Evolutionary conservation across 75 land plant genomes (phyloP), one percentile per base, ranked within the genome.

Genomic region (Pseudotsuga menziesii): DNA sequence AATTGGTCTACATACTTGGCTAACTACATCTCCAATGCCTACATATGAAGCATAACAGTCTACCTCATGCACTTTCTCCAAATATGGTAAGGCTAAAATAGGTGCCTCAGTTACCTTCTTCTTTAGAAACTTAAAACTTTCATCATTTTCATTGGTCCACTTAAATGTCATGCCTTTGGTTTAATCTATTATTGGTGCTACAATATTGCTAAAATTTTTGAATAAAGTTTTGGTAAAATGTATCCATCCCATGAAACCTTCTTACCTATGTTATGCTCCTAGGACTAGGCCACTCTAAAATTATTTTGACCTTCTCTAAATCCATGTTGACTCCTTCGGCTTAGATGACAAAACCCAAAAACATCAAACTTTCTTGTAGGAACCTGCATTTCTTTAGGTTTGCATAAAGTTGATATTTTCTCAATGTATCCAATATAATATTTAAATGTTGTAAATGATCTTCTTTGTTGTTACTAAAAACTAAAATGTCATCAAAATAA

Each of bases 161-260:
- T 0, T 13, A 12, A 64, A 48, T 7, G 14, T 20, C 17, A 0
- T 56, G 14, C 27, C 58, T 64, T 2, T 75, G 0, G 5, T 32
- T 4, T 15, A 58, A 11, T 74, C 29, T 20, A 15, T 63, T 13
- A 78, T 26, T 0, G 85, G 85, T 64, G 77, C 5, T 5, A 26
- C 32, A 20, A 79, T 76, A 58, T 22, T 71, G 36, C 81, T 76
- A 54, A 83, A 76, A 35, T n/a, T 78, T 72, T 44, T 15, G 56
- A 7, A 83, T 64, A 23, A 75, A 82, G 4, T 74, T 17, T 25
- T 56, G 52, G 41, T 74, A 78, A 82, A 78, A 22, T n/a, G 39
- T 56, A 0, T 73, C 83, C 15, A 81, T 1, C 7, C 77, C 77
- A 29, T 63, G 59, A 36, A 78, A 78, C 29, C 60, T 69, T 15